Percentiles rank a stretch among this genome's conserved stretches.
phyloP scores from a whole-genome alignment of 2,329 filamentous ascomycete species.

The Cercospora sp. region DNA sequence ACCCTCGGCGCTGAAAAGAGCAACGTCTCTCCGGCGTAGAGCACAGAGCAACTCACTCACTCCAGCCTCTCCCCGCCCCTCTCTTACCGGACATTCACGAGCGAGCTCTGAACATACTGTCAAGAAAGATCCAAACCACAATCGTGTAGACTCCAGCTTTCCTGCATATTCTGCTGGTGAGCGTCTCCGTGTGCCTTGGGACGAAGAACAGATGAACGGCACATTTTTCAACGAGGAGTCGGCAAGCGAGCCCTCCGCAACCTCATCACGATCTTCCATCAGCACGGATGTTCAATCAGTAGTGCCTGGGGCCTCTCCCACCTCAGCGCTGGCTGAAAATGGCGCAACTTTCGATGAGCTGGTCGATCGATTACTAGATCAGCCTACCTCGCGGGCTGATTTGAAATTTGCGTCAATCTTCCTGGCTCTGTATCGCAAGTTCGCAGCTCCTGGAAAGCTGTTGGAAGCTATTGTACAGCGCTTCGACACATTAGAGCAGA shows the following conservation, averaged over 20 bases:
- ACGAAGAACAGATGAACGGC: constrained; percentile 50
- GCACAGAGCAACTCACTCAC: constrained; percentile 49
- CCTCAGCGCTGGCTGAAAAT: constrained; percentile 51
- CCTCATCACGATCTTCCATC: constrained; percentile 67
- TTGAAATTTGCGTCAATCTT: constrained; percentile 86
- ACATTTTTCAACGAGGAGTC: constrained; percentile 70
- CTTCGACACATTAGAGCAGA: constrained; percentile 68
- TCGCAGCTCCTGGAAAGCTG: constrained; percentile 76
- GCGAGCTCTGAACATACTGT: constrained; percentile 50
- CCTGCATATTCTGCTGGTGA: constrained; percentile 31
- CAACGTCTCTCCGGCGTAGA: constrained; percentile 41
- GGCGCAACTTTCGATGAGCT: constrained; percentile 56
- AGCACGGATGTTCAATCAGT: constrained; percentile 56
- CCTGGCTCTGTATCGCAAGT: constrained; percentile 89
- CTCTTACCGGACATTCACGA: constrained; percentile 45
- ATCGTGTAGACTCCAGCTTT: constrained; percentile 38
- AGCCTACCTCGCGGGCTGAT: constrained; percentile 83
- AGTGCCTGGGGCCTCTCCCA: constrained; percentile 20
- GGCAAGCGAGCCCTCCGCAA: constrained; percentile 56
- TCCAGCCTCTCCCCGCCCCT: constrained; percentile 43
- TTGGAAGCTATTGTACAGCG: constrained; percentile 75
- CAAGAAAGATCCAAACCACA: constrained; percentile 33
- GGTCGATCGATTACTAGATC: constrained; percentile 80
- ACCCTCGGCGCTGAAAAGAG: constrained; percentile 5
- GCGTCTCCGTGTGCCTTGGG: constrained; percentile 38